phyloP scores from a whole-genome alignment of 164 flowering plant species.

The Cinnamomum micranthum region DNA sequence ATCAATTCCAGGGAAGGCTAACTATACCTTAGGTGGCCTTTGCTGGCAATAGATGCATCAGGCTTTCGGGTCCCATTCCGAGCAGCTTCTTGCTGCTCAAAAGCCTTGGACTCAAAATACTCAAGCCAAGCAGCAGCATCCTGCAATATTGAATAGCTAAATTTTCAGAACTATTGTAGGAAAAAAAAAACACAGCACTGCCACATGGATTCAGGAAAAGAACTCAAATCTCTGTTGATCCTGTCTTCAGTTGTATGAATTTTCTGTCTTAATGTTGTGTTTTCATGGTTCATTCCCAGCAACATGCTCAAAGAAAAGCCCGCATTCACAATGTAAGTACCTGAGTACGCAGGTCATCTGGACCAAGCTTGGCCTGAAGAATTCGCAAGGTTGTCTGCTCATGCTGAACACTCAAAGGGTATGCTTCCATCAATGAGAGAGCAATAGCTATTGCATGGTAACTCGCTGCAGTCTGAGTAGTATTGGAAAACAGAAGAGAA shows the following conservation, averaged over 20 bases:
- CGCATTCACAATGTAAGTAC: conserved; percentile 10
- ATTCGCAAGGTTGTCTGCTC: conserved; percentile 97
- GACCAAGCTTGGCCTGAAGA: conserved; percentile 74
- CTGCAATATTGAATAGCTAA: conserved; percentile 36
- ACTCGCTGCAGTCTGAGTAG: conserved; percentile 94
- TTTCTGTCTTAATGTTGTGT: too few relatives aligned
- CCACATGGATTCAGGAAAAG: not conserved
- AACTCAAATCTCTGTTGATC: not conserved
- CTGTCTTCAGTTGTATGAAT: not conserved
- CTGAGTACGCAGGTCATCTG: conserved; percentile 41
- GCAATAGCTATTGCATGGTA: conserved; percentile 99
- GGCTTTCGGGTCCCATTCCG: conserved; percentile 94
- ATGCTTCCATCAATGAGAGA: conserved; percentile 99
- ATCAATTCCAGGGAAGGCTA: not conserved
- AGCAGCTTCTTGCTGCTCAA: conserved; percentile 99
- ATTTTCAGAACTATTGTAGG: not conserved
- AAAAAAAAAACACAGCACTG: not conserved
- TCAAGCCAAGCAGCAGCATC: conserved; percentile 99
- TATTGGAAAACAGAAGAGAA: conserved; percentile 13
- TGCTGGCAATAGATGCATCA: conserved; percentile 99
- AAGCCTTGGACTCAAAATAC: conserved; percentile 97
- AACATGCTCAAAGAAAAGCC: not conserved
- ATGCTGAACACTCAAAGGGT: conserved; percentile 97
- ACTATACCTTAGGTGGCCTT: conserved; percentile 88
- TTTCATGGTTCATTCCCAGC: not conserved